Conservation (phyloP, 495 filamentous ascomycete genomes). For the Neurospora africana region DNA sequence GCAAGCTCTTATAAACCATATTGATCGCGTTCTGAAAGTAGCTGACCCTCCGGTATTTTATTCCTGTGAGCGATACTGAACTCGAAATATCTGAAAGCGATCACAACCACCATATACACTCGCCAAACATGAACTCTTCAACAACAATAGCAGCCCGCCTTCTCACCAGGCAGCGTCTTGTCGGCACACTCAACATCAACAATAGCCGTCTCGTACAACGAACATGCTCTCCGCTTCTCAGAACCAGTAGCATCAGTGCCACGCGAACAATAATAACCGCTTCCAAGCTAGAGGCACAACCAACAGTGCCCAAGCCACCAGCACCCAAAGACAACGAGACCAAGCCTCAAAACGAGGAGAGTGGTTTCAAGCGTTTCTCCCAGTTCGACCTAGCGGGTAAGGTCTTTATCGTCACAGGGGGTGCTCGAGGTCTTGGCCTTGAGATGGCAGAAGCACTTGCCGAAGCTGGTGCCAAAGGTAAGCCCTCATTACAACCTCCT, state of each 20-base stretch:
- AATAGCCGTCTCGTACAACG: neutral
- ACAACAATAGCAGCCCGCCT: neutral
- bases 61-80: neutral
- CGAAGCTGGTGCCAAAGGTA: slow-evolving; percentile 59
- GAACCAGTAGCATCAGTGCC: neutral
- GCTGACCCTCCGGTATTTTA: neutral
- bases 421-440: slow-evolving; percentile 52
- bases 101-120: neutral
- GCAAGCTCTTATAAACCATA: neutral
- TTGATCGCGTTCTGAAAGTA: no score
- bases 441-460: slow-evolving; percentile 58
- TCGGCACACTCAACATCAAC: neutral
- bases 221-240: neutral
- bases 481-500: neutral
- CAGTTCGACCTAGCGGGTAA: slow-evolving; percentile 46
- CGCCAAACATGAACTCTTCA: neutral
- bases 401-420: slow-evolving; percentile 54
- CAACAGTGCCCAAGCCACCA: neutral
- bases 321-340: neutral
- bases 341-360: neutral
- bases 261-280: slow-evolving; percentile 1
- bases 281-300: neutral
- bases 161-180: neutral
- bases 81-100: neutral
- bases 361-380: slow-evolving; percentile 19